Evolutionary conservation across 2,329 filamentous ascomycete genomes (phyloP).

Genomic region (Botrytis sinoallii): DNA sequence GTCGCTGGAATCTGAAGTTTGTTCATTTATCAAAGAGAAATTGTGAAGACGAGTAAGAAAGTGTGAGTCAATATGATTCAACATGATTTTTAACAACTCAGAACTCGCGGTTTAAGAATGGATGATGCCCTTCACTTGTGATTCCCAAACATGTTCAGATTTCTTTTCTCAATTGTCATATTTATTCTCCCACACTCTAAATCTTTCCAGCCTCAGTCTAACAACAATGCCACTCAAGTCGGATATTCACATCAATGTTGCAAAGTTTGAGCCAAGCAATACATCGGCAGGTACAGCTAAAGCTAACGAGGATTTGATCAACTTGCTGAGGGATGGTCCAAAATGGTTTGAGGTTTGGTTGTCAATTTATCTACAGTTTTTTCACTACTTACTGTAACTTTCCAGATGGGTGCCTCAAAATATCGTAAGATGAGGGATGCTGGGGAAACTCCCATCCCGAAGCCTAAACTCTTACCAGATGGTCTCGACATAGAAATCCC

Average conservation of each 20-base stretch:
- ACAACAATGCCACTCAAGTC: slow-evolving; percentile 38
- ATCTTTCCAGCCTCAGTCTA: not conserved
- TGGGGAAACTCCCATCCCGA: slow-evolving; percentile 51
- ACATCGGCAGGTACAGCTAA: slow-evolving; percentile 42
- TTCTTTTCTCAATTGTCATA: not conserved
- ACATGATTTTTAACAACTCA: not conserved
- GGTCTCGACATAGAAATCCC: slow-evolving; percentile 49
- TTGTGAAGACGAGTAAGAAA: not conserved
- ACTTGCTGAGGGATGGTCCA: slow-evolving; percentile 39
- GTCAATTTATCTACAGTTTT: not conserved
- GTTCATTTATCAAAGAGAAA: not conserved
- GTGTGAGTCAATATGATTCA: not conserved
- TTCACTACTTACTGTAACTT: not conserved
- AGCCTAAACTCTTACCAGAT: slow-evolving; percentile 44
- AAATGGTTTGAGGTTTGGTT: slow-evolving; percentile 50
- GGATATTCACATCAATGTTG: slow-evolving; percentile 43
- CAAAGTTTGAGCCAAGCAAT: slow-evolving; percentile 44
- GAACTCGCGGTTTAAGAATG: not conserved
- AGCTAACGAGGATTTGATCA: slow-evolving; percentile 42
- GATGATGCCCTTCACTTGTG: slow-evolving; percentile 40
- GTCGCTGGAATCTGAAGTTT: not conserved
- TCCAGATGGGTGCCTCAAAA: slow-evolving; percentile 50
- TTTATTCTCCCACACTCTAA: too few relatives aligned
- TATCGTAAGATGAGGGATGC: slow-evolving; percentile 53
- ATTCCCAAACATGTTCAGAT: slow-evolving; percentile 44